Base-by-base conservation (phyloP, 1,139 yeast genomes). In the Geotrichum aggregatum region DNA sequence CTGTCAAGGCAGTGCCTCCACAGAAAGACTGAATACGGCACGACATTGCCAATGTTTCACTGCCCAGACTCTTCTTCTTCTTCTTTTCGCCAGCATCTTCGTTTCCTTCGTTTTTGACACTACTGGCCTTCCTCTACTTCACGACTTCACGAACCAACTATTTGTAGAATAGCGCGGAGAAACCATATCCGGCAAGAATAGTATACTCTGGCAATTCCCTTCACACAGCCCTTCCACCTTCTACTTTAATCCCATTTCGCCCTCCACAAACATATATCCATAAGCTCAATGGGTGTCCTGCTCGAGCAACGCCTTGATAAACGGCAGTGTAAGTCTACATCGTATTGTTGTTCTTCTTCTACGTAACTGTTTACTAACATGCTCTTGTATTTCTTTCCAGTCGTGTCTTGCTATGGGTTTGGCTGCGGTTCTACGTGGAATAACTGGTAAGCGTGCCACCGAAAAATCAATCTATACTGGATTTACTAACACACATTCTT, bases 301-400 rank as follows among this genome's bases (percentile, higher is more conserved):
- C 5, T 24, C 5, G 28, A 24, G 7, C 28, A 24, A 24, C 28
- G 8, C 8, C 28, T 24, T 10, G 8, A 24, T 5, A 49, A 49
- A 26, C 52, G 52, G 30, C 48, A 49, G 31, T 49, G 52, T 49
- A 49, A 22, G 52, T 49, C 33, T 40, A 7, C 18, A 8, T 22
- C 16, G n/a, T n/a, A n/a, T n/a, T n/a, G n/a, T n/a, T n/a, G n/a
- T n/a, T n/a, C n/a, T n/a, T 22, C 14, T 39, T 18, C n/a, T 22
- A 6, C 19, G 21, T n/a, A 21, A 10, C 26, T 14, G 7, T 22
- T 39, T 5, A 39, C 14, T n/a, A 39, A 39, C 30, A 24, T 5
- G 28, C 8, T 24, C 5, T n/a, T n/a, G n/a, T n/a, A n/a, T n/a
- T 24, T 24, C 28, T 24, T 24, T 35, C 39, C 16, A 39, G 42